Base-by-base conservation (phyloP, 164 flowering plant genomes). In the Magnolia changhungtana region DNA sequence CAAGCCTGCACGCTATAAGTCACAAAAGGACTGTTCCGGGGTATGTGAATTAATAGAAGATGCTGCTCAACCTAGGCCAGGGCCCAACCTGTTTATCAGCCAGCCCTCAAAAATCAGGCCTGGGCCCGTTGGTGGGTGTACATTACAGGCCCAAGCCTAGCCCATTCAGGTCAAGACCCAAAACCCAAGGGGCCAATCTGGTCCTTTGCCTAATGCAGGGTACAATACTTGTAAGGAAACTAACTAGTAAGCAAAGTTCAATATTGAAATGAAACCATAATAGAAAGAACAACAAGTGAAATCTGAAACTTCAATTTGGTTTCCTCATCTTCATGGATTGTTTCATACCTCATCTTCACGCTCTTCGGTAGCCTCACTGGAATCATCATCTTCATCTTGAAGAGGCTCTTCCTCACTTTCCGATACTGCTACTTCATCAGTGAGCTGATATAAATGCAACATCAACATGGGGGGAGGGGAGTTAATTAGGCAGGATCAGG, bases 361-460 rank as follows among this genome's bases (percentile, higher is more conserved):
- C 69, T 74, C 77, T 10, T 50, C 19, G 24, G 24, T 51, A 20
- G 51, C 59, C 23, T 64, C 51, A 71, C 67, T 67, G 18, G 75
- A 63, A 71, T 37, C 71, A 59, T 75, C 75, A 7, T 75, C 81
- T 51, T 74, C 77, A 4, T 74, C 78, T 27, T 71, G 75, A 72
- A 64, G 21, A 63, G 67, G 29, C 71, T 79, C 78, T 27, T 75
- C 81, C 2, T 79, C 78, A 66, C 78, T 79, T 65, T 72, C 81
- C 14, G 75, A 71, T 20, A 70, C 81, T 11, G 58, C 65, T 52
- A 71, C 67, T 50, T 71, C 75, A 55, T 79, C 81, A 8, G 10
- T 75, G 19, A 79, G 78, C 81, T 79, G 81, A 73, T 9, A 66
- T 8, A 73, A 37, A 37, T 37, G 45, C 45, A 37, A 2, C 45